Base-by-base conservation (phyloP, 192 early-diverging fungal genomes). In the Coemansia sp. region DNA sequence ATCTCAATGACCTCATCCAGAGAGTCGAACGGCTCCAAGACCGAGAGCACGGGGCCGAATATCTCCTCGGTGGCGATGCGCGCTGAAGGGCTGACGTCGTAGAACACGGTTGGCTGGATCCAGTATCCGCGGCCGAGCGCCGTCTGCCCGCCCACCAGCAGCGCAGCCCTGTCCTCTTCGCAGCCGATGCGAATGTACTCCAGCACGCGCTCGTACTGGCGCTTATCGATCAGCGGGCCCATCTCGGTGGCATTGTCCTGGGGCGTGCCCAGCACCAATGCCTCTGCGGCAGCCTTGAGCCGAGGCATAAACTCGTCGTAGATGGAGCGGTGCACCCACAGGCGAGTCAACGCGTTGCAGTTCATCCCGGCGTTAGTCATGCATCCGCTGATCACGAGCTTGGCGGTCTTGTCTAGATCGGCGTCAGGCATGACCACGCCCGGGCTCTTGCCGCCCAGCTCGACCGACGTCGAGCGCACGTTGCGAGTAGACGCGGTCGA, bases 331-430 rank as follows among this genome's bases (percentile, higher is more conserved):
- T 92, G 91, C 27, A 91, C 89, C 62, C 88, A 87, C 10, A 94
- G 79, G 0, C 92, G 76, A 42, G 91, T 88, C 38, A 89, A 70
- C 3, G 86, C 90, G 68, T 91, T 92, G 73, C 93, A 94, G 64
- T 87, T 89, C 77, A 93, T 91, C 0, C 91, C 90, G 3, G 87
- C 74, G 63, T 94, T 94, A 41, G 72, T 72, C 67, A 86, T 85
- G 43, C 82, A 81, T 3, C 85, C 85, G 54, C 70, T 65, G 4
- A 76, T 73, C 6, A 85, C 77, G 45, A 71, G 47, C 45, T 71
- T 24, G 29, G 74, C 85, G 1, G 84, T 81, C 31, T 73, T 63
- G 19, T 81, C 67, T 38, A 88, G 64, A 41, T 88, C 81, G 9
- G 74, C 85, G 58, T 85, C 87, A 2, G 80, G 67, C 67, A 73